Percentiles rank a stretch among this genome's conserved stretches.
Evolutionary conservation across 169 alveolate species (phyloP).

Genomic region (Eimeria maxima): DNA sequence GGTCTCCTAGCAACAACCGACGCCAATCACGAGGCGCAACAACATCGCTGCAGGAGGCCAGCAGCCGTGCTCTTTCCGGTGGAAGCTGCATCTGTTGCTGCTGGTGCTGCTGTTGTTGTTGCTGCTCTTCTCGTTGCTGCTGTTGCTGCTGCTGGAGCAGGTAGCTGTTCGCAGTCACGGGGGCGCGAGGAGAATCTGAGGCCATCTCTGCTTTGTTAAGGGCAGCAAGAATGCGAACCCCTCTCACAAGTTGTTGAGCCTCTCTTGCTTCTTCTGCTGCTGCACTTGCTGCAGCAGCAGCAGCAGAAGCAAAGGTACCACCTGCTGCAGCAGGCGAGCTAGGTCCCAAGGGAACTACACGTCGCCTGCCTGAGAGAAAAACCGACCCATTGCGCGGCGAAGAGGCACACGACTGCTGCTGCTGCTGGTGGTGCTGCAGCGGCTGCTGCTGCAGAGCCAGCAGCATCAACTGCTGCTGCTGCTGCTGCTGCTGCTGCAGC

Average conservation of each 20-base stretch:
- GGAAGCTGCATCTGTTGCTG: too few species aligned
- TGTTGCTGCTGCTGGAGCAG: constrained; percentile 8
- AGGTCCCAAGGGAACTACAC: constrained; percentile 9
- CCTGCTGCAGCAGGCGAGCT: constrained; percentile 23
- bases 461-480: neutral
- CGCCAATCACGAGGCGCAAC: constrained; percentile 30
- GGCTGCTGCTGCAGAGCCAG: too few species aligned
- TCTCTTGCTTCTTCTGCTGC: constrained; percentile 59
- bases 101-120: too few species aligned
- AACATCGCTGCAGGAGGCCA: constrained; percentile 43
- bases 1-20: neutral
- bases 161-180: neutral
- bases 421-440: constrained; percentile 8
- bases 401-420: neutral
- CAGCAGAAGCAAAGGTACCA: neutral
- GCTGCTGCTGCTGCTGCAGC: constrained; percentile 21
- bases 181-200: neutral
- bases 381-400: constrained; percentile 38
- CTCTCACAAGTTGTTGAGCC: constrained; percentile 15
- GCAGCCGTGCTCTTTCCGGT: constrained; percentile 43
- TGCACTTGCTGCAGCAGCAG: constrained; percentile 72
- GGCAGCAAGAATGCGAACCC: constrained; percentile 20
- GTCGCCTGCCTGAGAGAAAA: neutral
- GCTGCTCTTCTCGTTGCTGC: neutral
- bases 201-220: neutral